Conservation (phyloP, 1,284 basidiomycete genomes). For the Ustilago tritici region DNA sequence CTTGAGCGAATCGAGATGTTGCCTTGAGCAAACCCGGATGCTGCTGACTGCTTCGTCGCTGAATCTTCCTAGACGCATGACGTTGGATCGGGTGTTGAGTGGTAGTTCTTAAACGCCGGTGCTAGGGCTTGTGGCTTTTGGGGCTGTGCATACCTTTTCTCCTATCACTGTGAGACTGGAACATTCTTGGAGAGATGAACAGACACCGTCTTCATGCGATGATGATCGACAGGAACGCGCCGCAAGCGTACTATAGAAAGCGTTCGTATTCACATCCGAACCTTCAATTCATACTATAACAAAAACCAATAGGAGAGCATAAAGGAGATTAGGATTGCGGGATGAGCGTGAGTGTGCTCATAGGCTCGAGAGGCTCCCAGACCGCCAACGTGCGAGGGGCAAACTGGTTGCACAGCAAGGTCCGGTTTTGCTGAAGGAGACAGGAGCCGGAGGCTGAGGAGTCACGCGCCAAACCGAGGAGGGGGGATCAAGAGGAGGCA, state of each 20-base stretch:
- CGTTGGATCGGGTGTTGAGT: not conserved
- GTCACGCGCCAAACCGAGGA: no score
- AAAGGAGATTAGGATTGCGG: no score
- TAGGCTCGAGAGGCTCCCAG: no score
- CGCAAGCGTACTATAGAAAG: not conserved
- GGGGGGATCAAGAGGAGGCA: not conserved
- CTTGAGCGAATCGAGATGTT: no score
- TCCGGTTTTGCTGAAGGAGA: conserved; percentile 1
- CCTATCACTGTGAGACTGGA: not conserved
- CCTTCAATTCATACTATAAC: no score
- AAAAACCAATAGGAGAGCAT: no score
- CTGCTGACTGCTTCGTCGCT: not conserved
- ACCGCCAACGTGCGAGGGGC: no score
- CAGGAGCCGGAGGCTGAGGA: not conserved
- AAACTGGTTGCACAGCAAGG: conserved; percentile 4
- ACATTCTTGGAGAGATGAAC: not conserved
- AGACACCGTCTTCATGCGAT: not conserved
- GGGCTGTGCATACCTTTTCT: not conserved
- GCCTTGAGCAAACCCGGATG: no score
- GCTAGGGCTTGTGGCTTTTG: not conserved
- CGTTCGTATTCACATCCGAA: not conserved
- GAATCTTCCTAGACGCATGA: not conserved
- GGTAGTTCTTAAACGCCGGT: not conserved
- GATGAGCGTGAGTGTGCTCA: no score
- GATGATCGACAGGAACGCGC: not conserved